A percentile compares a stretch with the other conserved stretches of the same genome.
These are phyloP conservation scores for Schizosaccharomyces cryophilus DNA, from an alignment of 805 yeast species.

Conservation along the genomic window DNA sequence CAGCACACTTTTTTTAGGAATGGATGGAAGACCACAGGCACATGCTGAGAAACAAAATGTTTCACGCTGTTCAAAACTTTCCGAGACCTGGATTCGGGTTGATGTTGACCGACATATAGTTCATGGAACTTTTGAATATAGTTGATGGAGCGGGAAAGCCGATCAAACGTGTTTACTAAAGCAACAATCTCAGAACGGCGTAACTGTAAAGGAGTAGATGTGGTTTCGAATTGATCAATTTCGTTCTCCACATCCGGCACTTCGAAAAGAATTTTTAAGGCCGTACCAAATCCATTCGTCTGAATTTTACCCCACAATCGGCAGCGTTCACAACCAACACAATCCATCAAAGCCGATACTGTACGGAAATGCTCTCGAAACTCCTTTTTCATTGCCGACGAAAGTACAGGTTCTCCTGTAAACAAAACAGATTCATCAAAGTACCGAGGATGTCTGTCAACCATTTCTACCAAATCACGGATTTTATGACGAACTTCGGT, in stretches of 20 bases:
- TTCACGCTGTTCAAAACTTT: not conserved
- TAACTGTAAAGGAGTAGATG: slow-evolving; percentile 13
- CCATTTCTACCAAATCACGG: not conserved
- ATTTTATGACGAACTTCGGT: not conserved
- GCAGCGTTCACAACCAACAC: slow-evolving; percentile 96
- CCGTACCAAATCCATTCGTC: slow-evolving; percentile 93
- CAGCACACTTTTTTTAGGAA: not conserved
- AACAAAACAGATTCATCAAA: slow-evolving; percentile 30
- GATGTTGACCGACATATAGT: not conserved
- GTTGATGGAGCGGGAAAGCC: slow-evolving; percentile 62
- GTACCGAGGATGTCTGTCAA: slow-evolving; percentile 13
- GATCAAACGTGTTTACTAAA: slow-evolving; percentile 71
- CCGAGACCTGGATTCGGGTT: not conserved
- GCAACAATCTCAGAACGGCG: slow-evolving; percentile 72
- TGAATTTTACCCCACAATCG: slow-evolving; percentile 96
- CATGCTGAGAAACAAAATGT: not conserved
- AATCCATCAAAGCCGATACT: slow-evolving; percentile 83
- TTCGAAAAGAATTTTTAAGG: slow-evolving; percentile 72
- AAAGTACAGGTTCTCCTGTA: slow-evolving; percentile 5
- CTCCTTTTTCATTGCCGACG: slow-evolving; percentile 40
- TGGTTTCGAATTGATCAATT: not conserved
- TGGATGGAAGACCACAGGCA: not conserved
- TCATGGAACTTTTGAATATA: slow-evolving; percentile 41
- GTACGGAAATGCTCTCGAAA: slow-evolving; percentile 68
- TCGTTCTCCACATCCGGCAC: slow-evolving; percentile 4